Base-by-base conservation (phyloP, 495 filamentous ascomycete genomes). In the Aspergillus kassunensis region DNA sequence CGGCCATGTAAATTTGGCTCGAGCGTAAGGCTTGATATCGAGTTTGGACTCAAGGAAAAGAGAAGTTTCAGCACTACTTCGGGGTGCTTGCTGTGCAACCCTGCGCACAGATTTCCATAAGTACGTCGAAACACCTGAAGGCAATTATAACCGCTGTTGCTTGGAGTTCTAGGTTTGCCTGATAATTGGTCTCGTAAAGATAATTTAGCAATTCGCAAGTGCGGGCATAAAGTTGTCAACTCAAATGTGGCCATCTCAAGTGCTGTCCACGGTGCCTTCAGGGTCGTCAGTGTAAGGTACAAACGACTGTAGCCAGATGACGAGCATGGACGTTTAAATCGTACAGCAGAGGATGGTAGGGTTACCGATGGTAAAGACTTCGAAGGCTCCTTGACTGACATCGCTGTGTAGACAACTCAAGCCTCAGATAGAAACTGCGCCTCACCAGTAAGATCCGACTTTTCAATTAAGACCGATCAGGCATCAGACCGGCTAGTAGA, bases 361-460 rank as follows among this genome's bases (percentile, higher is more conserved):
- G n/a, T n/a, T 29, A 29, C 5, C 5, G 27, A 6, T 6, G 27
- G 30, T 33, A n/a, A 33, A 33, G 30, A 33, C 12, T 33, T n/a
- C n/a, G n/a, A n/a, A n/a, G n/a, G n/a, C n/a, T n/a, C n/a, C n/a
- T n/a, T n/a, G n/a, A 6, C 29, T 6, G 29, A 31, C 7, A 31
- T 31, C 29, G 12, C 12, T 12, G 29, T 12, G 6, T 6, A 12
- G 6, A 31, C 7, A 6, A 12, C 6, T 31, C 33, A 12, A 35
- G 15, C 15, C 10, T 35, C 24, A 4, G 34, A 16, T 37, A 16
- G 34, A 37, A 37, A 37, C 34, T 16, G 37, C 3, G 37, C 18
- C 37, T 40, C 37, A 21, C 18, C 37, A 40, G 37, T 40, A 40
- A 40, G 37, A 40, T 21, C n/a, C n/a, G n/a, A n/a, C n/a, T n/a